Evolutionary conservation across 352 stramenopile genomes (phyloP), one percentile per base, ranked within the genome.

Genomic region (Aphanomyces invadans): DNA sequence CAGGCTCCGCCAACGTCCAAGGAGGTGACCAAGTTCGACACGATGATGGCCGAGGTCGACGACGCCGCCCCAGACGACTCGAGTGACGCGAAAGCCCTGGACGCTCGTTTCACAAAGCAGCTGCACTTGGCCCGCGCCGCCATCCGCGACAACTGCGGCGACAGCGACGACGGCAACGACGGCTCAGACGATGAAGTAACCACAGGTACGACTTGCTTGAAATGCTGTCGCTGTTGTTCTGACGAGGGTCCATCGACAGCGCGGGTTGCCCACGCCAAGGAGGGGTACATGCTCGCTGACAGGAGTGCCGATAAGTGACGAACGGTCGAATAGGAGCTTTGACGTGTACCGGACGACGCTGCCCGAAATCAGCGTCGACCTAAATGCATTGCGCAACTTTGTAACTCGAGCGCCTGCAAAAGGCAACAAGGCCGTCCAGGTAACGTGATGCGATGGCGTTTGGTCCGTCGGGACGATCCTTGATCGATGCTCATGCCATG

Each of bases 331-430:
- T 32, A 29, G 29, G 12, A 12, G 15, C 7, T 32, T 32, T 26
- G 49, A 57, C 2, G 15, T 31, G 25, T n/a, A 25, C 65, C 54
- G 51, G 17, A 62, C 11, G 51, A 65, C 26, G 19, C 7, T 48
- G 49, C 49, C 62, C 0, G 42, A 68, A 31, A 52, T 54, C 39
- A 69, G 48, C 17, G 36, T 67, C 0, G 74, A 80, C 36, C 71
- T 71, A 26, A 67, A 69, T n/a, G 74, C 73, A 10, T 57, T 81
- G 23, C 73, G 72, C 0, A 45, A 51, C 9, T 83, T 84, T 52
- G 60, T 88, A 28, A 80, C 69, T 19, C 70, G 62, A n/a, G 62
- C 76, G 10, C 74, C 73, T 17, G 66, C 62, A 12, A 54, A 62
- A 1, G 73, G 61, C 9, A 44, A 70, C 1, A 25, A 65, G 23